A percentile compares a stretch with the other conserved stretches of the same genome.
phyloP scores from a whole-genome alignment of 2,329 filamentous ascomycete genomes.

The Trichophyton benhamiae region DNA sequence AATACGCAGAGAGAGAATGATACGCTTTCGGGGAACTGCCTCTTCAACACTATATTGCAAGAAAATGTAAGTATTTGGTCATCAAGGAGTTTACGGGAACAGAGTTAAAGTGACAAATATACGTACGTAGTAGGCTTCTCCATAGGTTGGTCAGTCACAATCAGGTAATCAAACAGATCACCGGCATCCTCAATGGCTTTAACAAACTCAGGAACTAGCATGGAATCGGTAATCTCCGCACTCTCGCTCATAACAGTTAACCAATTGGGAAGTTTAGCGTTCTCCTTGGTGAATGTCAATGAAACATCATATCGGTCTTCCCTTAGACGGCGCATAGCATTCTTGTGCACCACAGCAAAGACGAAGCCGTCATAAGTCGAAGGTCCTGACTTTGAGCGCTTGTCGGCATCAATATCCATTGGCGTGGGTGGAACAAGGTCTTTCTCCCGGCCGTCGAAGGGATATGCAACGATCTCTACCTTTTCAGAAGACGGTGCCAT shows the following conservation, averaged over 20 bases:
- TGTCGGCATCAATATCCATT: slow-evolving; percentile 48
- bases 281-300: slow-evolving; percentile 84
- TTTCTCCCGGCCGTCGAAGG: slow-evolving; percentile 85
- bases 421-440: slow-evolving; percentile 56
- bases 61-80: slow-evolving; percentile 3
- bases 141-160: slow-evolving; percentile 77
- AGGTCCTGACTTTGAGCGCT: slow-evolving; percentile 44
- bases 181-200: slow-evolving; percentile 67
- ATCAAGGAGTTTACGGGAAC: neutral
- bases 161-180: slow-evolving; percentile 70
- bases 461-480: slow-evolving; percentile 65
- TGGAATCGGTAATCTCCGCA: slow-evolving; percentile 77
- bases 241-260: slow-evolving; percentile 92
- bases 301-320: slow-evolving; percentile 92
- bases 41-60: slow-evolving; percentile 57
- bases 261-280: slow-evolving; percentile 79
- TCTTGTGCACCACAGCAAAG: slow-evolving; percentile 91
- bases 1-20: slow-evolving; percentile 63
- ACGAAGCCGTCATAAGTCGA: slow-evolving; percentile 78
- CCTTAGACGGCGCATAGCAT: slow-evolving; percentile 75
- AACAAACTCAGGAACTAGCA: slow-evolving; percentile 79
- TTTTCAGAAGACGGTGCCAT: slow-evolving; percentile 57
- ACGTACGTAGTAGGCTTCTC: slow-evolving; percentile 76
- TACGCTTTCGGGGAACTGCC: slow-evolving; percentile 69
- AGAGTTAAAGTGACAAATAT: neutral